Percentiles rank a stretch among this genome's conserved stretches.
Evolutionary conservation across 257 asterid genomes (phyloP).

Genomic region (Solanum ahanhuiri): DNA sequence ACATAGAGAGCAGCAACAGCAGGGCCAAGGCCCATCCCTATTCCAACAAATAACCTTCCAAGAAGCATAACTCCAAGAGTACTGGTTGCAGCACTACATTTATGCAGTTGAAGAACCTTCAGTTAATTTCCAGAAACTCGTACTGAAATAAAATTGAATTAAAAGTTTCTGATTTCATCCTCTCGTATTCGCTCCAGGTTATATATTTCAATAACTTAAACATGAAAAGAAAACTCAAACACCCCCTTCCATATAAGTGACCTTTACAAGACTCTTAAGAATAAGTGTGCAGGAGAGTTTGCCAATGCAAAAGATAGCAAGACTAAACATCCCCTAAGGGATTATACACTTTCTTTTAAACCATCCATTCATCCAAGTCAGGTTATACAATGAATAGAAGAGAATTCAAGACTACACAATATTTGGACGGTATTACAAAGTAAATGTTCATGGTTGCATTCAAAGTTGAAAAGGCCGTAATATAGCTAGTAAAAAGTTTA

Average conservation of each 20-base stretch:
- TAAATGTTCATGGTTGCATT: not conserved
- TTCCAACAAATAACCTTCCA: slow-evolving; percentile 81
- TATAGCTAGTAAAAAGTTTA: not conserved
- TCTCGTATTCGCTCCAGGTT: not conserved
- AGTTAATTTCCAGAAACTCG: not conserved
- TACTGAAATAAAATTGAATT: not conserved
- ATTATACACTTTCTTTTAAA: not conserved
- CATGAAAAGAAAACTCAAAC: not conserved
- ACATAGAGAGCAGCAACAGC: slow-evolving; percentile 92
- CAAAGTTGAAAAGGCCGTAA: not conserved
- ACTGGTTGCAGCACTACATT: slow-evolving; percentile 30
- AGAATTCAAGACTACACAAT: not conserved
- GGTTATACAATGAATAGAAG: not conserved
- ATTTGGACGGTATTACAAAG: not conserved
- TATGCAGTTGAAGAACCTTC: not conserved
- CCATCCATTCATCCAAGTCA: not conserved
- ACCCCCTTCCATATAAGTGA: not conserved
- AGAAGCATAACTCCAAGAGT: slow-evolving; percentile 82
- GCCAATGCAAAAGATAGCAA: not conserved
- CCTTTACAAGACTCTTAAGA: not conserved
- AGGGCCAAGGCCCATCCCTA: slow-evolving; percentile 96
- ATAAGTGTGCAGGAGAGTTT: not conserved
- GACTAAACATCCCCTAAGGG: not conserved
- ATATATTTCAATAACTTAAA: not conserved
- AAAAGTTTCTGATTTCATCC: not conserved